These are phyloP conservation scores for Aspergillus baeticus DNA, from an alignment of 495 filamentous ascomycete genomes.

Conservation along the genomic window DNA sequence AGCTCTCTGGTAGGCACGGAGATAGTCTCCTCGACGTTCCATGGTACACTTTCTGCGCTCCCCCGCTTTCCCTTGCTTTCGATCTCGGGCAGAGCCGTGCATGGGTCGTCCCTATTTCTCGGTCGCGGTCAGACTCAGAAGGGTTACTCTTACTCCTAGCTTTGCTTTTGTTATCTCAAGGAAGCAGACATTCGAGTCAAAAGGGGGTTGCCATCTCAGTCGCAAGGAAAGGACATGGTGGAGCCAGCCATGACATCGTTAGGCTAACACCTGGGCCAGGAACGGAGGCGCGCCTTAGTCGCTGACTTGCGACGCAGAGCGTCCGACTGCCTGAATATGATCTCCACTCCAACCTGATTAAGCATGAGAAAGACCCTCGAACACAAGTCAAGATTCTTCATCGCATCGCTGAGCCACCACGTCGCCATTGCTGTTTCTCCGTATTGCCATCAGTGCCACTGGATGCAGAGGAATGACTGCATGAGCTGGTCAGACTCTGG, in stretches of 20 bases:
- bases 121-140: neutral
- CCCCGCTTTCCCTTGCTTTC: slow-evolving; percentile 27
- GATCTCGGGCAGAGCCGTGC: slow-evolving; percentile 31
- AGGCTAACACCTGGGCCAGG: no score
- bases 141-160: neutral
- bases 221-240: neutral
- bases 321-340: no score
- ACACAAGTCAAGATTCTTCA: neutral
- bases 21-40: slow-evolving; percentile 14
- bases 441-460: neutral
- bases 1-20: no score
- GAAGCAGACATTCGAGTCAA: neutral
- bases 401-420: neutral
- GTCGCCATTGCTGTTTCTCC: neutral
- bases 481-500: slow-evolving; percentile 10
- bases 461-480: slow-evolving; percentile 2
- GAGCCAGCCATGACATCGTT: no score
- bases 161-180: neutral
- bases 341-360: neutral
- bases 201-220: neutral
- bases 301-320: no score
- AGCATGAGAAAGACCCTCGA: neutral
- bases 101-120: slow-evolving; percentile 1
- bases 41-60: slow-evolving; percentile 18
- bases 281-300: no score